Base-by-base conservation (phyloP, 78 protist genomes). In the Dictyostelium capitatum region DNA sequence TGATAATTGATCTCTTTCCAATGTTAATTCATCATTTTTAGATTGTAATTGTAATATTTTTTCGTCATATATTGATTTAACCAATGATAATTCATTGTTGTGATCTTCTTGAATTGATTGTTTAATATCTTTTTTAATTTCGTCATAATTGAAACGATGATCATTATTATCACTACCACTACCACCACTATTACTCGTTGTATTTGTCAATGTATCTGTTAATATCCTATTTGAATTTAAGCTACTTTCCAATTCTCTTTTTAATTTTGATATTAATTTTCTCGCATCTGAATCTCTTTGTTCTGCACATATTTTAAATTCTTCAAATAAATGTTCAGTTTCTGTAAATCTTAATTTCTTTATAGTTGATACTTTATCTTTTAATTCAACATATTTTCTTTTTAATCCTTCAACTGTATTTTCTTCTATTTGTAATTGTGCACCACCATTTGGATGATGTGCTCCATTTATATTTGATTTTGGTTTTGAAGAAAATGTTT, bases 291-390 rank as follows among this genome's bases (percentile, higher is more conserved):
- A 43, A 47, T 73, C 79, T 25, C 79, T 73, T 73, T 73, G 51
- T 47, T 73, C 79, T 20, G 79, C 56, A 43, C n/a, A 6, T n/a
- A 46, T 73, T 46, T 73, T 73, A 73, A 73, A 73, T 4, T 73
- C 79, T 73, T 73, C 79, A n/a, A 73, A 73, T n/a, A 73, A 8
- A 43, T 73, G 79, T 11, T 73, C 79, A 11, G 79, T 73, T n/a
- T 37, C 56, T 73, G 51, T 37, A 46, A 11, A 47, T 73, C 56
- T 73, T 43, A 47, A 43, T 46, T 23, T 73, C n/a, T 73, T 73
- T 6, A 73, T 73, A n/a, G 20, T 10, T n/a, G 17, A 3, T 15
- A 73, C 79, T 73, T 37, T 46, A 17, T 73, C 79, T 73, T 73
- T 73, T 46, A 73, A 47, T 30, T 73, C 54, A 46, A 19, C 2